These are phyloP conservation scores for Helicocarpus griseus DNA, from an alignment of 2,329 filamentous ascomycete genomes.

Conservation along the genomic window DNA sequence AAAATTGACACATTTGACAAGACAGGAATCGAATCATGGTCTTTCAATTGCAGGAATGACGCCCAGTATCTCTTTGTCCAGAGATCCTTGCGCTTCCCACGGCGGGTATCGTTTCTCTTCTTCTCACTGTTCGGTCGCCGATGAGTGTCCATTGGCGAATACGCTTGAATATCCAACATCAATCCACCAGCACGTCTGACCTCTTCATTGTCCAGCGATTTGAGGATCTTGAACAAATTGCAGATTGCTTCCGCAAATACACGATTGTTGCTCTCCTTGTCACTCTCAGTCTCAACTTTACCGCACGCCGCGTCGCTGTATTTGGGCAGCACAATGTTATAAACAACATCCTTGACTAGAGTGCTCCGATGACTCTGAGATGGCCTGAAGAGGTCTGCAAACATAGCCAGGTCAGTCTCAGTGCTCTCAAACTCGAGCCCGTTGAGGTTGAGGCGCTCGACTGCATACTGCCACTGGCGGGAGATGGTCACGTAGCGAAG, in stretches of 20 bases:
- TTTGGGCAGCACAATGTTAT: background rate
- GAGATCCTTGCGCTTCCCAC: too few species aligned
- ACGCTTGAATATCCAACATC: background rate
- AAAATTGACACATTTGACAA: too few species aligned
- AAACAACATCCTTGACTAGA: background rate
- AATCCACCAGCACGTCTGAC: background rate
- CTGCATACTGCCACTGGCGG: constrained; percentile 2
- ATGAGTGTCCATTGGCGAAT: background rate
- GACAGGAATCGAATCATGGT: too few species aligned
- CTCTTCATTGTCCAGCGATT: background rate
- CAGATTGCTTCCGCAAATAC: background rate
- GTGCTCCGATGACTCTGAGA: background rate
- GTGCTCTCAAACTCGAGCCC: background rate
- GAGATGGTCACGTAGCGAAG: constrained; percentile 6
- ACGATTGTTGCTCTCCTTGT: background rate
- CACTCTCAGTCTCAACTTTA: background rate
- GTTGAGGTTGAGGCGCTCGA: background rate
- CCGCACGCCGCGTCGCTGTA: background rate
- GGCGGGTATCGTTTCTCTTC: too few species aligned
- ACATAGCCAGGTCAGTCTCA: background rate
- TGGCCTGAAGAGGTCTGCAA: background rate
- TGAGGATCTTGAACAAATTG: background rate
- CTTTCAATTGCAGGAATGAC: too few species aligned
- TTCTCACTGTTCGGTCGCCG: background rate
- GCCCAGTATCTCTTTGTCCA: too few species aligned